Conservation (phyloP, 2,329 filamentous ascomycete genomes). For the Cyphellophora europaea region DNA sequence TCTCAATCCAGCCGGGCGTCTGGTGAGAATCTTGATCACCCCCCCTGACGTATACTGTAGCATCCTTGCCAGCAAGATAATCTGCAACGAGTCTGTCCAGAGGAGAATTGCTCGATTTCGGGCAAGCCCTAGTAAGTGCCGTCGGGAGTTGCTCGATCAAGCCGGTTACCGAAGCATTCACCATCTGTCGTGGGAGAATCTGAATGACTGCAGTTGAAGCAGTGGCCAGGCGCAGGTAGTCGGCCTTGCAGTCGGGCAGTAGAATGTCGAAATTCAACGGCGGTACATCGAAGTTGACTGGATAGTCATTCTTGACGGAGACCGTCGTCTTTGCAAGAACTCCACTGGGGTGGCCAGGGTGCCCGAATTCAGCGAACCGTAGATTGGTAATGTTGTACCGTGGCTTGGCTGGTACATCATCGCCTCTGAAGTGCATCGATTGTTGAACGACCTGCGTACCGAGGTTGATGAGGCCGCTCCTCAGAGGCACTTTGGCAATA, state of each 20-base stretch:
- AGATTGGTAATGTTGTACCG: constrained; percentile 73
- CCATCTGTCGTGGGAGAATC: constrained; percentile 58
- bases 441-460: constrained; percentile 69
- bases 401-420: constrained; percentile 66
- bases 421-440: constrained; percentile 34
- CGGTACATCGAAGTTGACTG: constrained; percentile 67
- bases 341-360: constrained; percentile 47
- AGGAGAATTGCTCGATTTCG: constrained; percentile 67
- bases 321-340: constrained; percentile 75
- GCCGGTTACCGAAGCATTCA: constrained; percentile 62
- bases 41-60: constrained; percentile 75
- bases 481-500: constrained; percentile 62
- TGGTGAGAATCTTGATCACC: constrained; percentile 55
- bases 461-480: constrained; percentile 68
- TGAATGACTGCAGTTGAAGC: constrained; percentile 59
- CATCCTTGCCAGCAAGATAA: constrained; percentile 72
- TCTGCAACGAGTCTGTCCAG: constrained; percentile 71
- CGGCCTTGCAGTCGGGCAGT: constrained; percentile 66
- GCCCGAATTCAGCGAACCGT: constrained; percentile 62
- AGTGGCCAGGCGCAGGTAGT: constrained; percentile 68
- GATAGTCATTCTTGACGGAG: constrained; percentile 64
- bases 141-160: constrained; percentile 65
- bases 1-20: constrained; percentile 73
- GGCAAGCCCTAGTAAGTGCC: constrained; percentile 63
- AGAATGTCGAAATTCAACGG: constrained; percentile 75